Percentiles rank a stretch among this genome's conserved stretches.
phyloP scores from a whole-genome alignment of 805 yeast species.

The Spathaspora girioi region DNA sequence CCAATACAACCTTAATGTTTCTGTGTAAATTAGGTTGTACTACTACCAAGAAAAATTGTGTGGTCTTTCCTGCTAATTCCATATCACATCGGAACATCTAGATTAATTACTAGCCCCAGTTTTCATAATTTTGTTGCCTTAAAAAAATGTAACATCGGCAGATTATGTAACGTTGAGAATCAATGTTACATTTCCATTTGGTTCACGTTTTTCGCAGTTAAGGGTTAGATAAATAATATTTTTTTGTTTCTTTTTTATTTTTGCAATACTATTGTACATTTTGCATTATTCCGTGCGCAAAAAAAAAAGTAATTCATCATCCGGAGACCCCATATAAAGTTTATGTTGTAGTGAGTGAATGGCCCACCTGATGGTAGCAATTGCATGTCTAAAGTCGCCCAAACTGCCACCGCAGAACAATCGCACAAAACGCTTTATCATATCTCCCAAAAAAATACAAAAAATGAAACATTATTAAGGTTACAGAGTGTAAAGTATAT shows the following conservation, averaged over 20 bases:
- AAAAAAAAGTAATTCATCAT: background rate
- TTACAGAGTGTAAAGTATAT: background rate
- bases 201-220: background rate
- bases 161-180: background rate
- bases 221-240: background rate
- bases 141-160: background rate
- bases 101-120: background rate
- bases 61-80: background rate
- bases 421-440: background rate
- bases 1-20: background rate
- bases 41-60: background rate
- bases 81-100: background rate
- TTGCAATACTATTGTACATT: background rate
- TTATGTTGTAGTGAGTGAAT: background rate
- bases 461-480: background rate
- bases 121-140: background rate
- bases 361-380: background rate
- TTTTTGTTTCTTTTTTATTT: background rate
- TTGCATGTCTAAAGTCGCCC: background rate
- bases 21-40: background rate
- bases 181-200: background rate
- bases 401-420: background rate
- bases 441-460: background rate
- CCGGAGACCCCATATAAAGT: background rate
- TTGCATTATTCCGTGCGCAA: background rate